These are phyloP conservation scores for Annulohypoxylon nitens DNA, from an alignment of 495 filamentous ascomycete genomes.

Conservation along the genomic window DNA sequence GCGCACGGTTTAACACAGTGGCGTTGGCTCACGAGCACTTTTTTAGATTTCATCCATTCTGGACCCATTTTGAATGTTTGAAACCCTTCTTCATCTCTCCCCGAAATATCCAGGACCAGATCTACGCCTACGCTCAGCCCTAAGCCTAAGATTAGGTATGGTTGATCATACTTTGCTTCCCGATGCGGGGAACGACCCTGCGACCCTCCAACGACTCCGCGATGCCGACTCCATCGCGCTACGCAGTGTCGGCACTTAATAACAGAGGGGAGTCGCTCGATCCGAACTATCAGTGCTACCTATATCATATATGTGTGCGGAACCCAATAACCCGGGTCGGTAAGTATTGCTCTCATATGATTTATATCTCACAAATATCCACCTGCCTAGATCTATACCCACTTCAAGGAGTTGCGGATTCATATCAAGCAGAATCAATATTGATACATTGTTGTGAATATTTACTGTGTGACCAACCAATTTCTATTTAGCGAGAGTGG, in stretches of 20 bases:
- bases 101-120: neutral
- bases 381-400: neutral
- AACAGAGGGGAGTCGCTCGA: conserved; percentile 13
- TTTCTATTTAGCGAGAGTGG: neutral
- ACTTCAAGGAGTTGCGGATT: neutral
- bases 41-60: too few relatives aligned
- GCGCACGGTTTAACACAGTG: too few relatives aligned
- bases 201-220: conserved; percentile 13
- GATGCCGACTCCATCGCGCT: conserved; percentile 35
- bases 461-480: neutral
- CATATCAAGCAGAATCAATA: neutral
- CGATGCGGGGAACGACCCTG: conserved; percentile 39
- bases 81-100: neutral
- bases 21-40: too few relatives aligned
- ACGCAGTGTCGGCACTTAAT: conserved; percentile 42
- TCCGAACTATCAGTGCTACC: neutral
- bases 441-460: neutral
- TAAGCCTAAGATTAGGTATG: conserved; percentile 1
- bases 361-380: conserved; percentile 10
- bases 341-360: conserved; percentile 6
- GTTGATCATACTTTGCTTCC: conserved; percentile 21
- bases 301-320: neutral
- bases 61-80: too few relatives aligned
- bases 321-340: conserved; percentile 27
- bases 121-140: neutral